phyloP scores from a whole-genome alignment of 306 rosid species.

The Hylodesmum podocarpum region DNA sequence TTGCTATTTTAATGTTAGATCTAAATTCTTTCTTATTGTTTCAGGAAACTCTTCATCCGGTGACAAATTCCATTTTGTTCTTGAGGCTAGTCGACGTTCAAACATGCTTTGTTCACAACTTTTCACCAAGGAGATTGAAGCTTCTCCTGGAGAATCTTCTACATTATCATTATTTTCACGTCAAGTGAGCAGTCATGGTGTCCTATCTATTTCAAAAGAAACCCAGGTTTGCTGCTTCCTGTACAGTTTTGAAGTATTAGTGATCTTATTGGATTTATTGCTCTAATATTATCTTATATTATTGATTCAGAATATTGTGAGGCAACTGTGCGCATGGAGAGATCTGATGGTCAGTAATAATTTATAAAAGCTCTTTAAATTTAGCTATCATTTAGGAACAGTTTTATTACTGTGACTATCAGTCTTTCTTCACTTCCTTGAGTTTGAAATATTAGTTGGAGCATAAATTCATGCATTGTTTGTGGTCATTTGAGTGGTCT shows the following conservation, averaged over 20 bases:
- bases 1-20: background rate
- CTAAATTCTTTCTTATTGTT: conserved; percentile 45
- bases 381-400: conserved; percentile 21
- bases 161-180: conserved; percentile 74
- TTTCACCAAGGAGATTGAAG: conserved; percentile 71
- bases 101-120: conserved; percentile 78
- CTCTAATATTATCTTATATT: conserved; percentile 21
- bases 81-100: conserved; percentile 91
- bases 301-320: conserved; percentile 64
- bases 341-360: conserved; percentile 79
- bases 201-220: conserved; percentile 52
- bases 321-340: conserved; percentile 85
- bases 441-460: conserved; percentile 9
- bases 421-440: background rate
- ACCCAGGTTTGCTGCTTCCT: conserved; percentile 59
- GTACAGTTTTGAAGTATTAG: conserved; percentile 19
- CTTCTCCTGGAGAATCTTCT: conserved; percentile 79
- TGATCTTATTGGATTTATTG: conserved; percentile 7
- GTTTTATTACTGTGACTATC: conserved; percentile 4
- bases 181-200: conserved; percentile 48
- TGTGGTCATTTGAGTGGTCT: background rate
- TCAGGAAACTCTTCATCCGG: conserved; percentile 77
- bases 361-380: conserved; percentile 20
- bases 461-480: conserved; percentile 10
- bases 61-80: conserved; percentile 78